These are phyloP conservation scores for Coriolopsis trogii DNA, from an alignment of 1,284 basidiomycete genomes.

Conservation along the genomic window DNA sequence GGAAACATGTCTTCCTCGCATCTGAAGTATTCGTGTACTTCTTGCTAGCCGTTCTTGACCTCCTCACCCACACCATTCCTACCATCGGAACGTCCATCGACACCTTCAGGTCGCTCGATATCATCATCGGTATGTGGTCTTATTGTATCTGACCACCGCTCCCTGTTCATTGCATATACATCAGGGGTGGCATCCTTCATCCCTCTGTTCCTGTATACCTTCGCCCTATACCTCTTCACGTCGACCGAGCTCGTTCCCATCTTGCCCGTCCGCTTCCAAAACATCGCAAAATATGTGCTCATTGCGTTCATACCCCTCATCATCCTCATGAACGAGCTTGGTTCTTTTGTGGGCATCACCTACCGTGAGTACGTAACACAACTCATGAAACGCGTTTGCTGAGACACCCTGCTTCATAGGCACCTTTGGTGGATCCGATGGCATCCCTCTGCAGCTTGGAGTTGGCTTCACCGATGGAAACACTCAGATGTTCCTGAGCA, in stretches of 20 bases:
- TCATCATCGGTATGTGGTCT: conserved; percentile 46
- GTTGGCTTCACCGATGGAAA: conserved; percentile 45
- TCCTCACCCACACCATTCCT: conserved; percentile 58
- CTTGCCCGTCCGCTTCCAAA: conserved; percentile 52
- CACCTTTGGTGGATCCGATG: conserved; percentile 6
- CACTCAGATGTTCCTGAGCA: conserved; percentile 57
- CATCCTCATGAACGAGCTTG: conserved; percentile 56
- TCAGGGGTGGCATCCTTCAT: conserved; percentile 57
- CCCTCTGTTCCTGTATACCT: conserved; percentile 58
- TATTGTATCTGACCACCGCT: no score
- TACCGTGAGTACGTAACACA: conserved; percentile 54
- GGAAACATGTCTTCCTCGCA: conserved; percentile 59
- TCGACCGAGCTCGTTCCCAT: conserved; percentile 49
- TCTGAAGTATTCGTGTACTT: conserved; percentile 66
- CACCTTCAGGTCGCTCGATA: conserved; percentile 45
- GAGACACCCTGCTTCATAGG: conserved; percentile 5
- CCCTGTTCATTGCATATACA: neutral
- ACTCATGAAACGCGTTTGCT: neutral
- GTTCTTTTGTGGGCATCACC: conserved; percentile 64
- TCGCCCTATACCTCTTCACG: conserved; percentile 57
- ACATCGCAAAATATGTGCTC: conserved; percentile 48
- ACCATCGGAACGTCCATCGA: conserved; percentile 44
- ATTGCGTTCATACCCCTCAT: conserved; percentile 58
- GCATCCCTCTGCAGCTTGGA: conserved; percentile 30
- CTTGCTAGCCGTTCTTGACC: conserved; percentile 58